These are phyloP conservation scores for Parathielavia hyrcaniae DNA, from an alignment of 495 filamentous ascomycete genomes.

Conservation along the genomic window DNA sequence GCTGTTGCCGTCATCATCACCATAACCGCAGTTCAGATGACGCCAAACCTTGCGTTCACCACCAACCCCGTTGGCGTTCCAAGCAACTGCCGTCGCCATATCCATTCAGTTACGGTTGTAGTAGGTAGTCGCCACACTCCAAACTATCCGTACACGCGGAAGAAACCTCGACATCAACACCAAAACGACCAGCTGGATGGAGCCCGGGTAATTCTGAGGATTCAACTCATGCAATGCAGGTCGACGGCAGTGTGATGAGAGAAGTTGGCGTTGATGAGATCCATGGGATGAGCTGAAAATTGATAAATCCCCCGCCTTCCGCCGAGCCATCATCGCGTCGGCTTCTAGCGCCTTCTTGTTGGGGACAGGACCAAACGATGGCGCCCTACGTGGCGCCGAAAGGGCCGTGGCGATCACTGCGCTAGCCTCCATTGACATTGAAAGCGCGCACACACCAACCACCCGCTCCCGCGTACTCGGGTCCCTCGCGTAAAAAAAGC, in stretches of 20 bases:
- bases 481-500: not conserved
- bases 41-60: not conserved
- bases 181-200: not conserved
- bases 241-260: too few relatives aligned
- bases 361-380: conserved; percentile 16
- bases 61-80: too few relatives aligned
- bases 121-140: too few relatives aligned
- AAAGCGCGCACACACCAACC: conserved; percentile 5
- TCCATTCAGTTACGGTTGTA: too few relatives aligned
- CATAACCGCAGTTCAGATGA: not conserved
- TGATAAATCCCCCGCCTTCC: too few relatives aligned
- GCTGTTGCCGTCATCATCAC: not conserved
- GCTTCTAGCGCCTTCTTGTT: too few relatives aligned
- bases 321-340: too few relatives aligned
- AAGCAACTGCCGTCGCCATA: conserved; percentile 1
- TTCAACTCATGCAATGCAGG: too few relatives aligned
- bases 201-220: not conserved
- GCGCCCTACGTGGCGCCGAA: conserved; percentile 23
- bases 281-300: too few relatives aligned
- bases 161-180: not conserved
- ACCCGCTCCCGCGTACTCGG: conserved; percentile 7
- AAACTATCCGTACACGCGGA: too few relatives aligned
- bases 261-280: too few relatives aligned
- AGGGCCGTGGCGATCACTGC: conserved; percentile 22
- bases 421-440: conserved; percentile 11